phyloP scores from a whole-genome alignment of 129 eudicot species.

The Pittosporum tobira region DNA sequence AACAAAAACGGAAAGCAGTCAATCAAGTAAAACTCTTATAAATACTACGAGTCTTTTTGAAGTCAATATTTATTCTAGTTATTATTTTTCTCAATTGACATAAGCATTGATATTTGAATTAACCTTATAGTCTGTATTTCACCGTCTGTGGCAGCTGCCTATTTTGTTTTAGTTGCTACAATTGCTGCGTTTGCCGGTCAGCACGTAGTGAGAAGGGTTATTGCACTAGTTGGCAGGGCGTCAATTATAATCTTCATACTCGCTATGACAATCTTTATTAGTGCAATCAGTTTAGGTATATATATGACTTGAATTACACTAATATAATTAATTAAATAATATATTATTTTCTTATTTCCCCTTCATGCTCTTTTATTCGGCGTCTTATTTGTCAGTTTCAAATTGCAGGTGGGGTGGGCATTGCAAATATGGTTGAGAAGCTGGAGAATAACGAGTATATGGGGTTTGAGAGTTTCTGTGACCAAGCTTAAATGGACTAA shows the following conservation, averaged over 20 bases:
- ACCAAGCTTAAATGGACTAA: constrained; percentile 5
- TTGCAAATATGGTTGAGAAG: constrained; percentile 18
- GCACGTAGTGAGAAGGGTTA: constrained; percentile 35
- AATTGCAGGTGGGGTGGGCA: constrained; percentile 30
- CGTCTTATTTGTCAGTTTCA: neutral
- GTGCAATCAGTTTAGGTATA: constrained; percentile 41
- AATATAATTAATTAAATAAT: no score
- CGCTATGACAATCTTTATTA: constrained; percentile 30
- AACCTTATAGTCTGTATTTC: neutral
- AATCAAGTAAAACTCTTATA: neutral
- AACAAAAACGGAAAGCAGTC: no score
- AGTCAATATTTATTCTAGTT: neutral
- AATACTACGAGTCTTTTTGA: neutral
- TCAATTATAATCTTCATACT: constrained; percentile 45
- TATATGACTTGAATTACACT: neutral
- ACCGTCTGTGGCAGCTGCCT: constrained; percentile 34
- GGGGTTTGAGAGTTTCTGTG: constrained; percentile 29
- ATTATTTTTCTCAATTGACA: neutral
- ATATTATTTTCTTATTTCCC: neutral
- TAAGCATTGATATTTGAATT: neutral
- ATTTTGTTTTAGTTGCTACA: constrained; percentile 32
- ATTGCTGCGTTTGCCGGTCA: constrained; percentile 42
- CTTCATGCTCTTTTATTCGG: neutral
- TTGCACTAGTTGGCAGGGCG: constrained; percentile 34
- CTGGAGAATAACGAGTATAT: constrained; percentile 22